Percentiles rank a stretch among this genome's conserved stretches.
Conservation (phyloP, 2,329 filamentous ascomycete species). For the Calonectria fujianensis region DNA sequence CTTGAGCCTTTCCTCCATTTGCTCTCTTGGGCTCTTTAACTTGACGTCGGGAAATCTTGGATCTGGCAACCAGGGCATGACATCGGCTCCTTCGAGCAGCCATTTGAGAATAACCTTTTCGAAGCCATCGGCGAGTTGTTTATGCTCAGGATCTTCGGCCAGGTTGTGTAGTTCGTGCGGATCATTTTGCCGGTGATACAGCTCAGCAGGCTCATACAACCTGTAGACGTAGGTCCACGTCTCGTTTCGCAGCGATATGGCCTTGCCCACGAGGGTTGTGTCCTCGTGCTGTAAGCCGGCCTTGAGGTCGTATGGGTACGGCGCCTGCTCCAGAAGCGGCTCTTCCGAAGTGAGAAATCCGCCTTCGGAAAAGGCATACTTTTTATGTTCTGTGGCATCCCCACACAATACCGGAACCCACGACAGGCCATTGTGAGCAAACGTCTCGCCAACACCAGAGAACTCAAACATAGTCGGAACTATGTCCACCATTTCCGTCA, state of each 20-base stretch:
- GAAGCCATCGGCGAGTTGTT: constrained; percentile 48
- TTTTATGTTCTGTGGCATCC: constrained; percentile 56
- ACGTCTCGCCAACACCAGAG: constrained; percentile 61
- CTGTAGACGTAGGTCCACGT: constrained; percentile 67
- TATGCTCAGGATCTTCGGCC: constrained; percentile 55
- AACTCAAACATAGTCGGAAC: constrained; percentile 65
- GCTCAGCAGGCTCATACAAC: constrained; percentile 66
- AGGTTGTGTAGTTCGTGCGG: constrained; percentile 63
- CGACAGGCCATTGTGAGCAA: constrained; percentile 63
- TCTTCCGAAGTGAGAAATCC: constrained; percentile 67
- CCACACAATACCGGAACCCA: constrained; percentile 57
- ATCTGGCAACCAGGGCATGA: constrained; percentile 61
- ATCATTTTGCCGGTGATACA: constrained; percentile 63
- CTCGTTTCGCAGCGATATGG: constrained; percentile 60
- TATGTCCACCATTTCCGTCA: constrained; percentile 68
- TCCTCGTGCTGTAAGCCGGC: constrained; percentile 66
- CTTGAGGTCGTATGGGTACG: constrained; percentile 69
- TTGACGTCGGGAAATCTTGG: constrained; percentile 60
- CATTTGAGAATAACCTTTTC: constrained; percentile 62
- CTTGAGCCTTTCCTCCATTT: constrained; percentile 54
- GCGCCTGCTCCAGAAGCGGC: constrained; percentile 65
- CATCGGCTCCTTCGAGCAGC: constrained; percentile 60
- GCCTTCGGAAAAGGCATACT: constrained; percentile 66
- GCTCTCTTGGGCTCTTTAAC: constrained; percentile 56
- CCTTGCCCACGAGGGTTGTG: constrained; percentile 65